Base-by-base conservation (phyloP, 148 eudicot species). In the Fagopyrum tataricum region DNA sequence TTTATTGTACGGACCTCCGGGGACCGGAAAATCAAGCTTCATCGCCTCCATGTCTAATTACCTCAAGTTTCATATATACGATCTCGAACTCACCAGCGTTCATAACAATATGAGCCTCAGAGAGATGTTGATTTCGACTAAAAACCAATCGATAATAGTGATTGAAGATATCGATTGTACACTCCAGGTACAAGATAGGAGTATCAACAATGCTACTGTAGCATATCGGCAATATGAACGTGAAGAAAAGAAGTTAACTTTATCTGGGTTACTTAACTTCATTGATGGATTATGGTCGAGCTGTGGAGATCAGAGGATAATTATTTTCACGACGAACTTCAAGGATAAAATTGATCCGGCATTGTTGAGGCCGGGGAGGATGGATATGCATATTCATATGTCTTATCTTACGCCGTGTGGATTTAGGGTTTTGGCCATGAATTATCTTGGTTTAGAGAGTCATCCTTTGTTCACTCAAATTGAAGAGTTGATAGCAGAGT, bases 11-110 rank as follows among this genome's bases (percentile, higher is more conserved):
- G 92, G 92, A 0, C 92, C 92, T 3, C 92, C 92, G 0, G 90
- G 92, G 9, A 88, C 92, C 0, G 92, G 92, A 0, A 88, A 88
- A 53, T 86, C 92, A 0, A 86, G 90, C 52, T 70, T 88, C 71
- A 67, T 86, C 4, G 92, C 90, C 0, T 90, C 92, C 1, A 86
- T 88, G 83, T 88, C 90, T 6, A 88, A 86, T 71, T 75, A 86
- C 55, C 59, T 88, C 26, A 80, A 59, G 72, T 88, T 83, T 31
- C 82, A 88, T 72, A 74, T 88, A 0, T 88, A 86, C 78, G 92
- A 88, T 72, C 59, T 86, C 52, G 84, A 86, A 70, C 78, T 84
- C 21, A 64, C 44, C 1, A 37, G 44, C 69, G 37, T 31, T 3
- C 2, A 1, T 3, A 31, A 3, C 37, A 31, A 31, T 31, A 31